Evolutionary conservation across 495 filamentous ascomycete species (phyloP), one percentile per base, ranked within the genome.

Genomic region (Cetradonia linearis): DNA sequence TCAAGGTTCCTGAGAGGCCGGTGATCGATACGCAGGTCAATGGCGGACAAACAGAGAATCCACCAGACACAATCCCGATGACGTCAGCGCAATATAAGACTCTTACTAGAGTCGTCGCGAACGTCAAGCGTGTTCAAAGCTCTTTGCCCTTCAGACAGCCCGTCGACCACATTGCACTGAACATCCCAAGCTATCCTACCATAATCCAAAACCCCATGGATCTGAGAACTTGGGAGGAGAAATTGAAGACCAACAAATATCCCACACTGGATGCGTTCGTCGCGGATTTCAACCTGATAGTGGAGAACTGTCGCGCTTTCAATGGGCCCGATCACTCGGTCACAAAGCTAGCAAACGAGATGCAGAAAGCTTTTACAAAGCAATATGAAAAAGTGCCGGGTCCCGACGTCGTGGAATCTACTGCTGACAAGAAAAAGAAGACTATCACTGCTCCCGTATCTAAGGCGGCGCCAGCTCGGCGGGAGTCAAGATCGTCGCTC

Each of bases 121-220:
- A 84, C 62, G 72, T 90, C 49, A 93, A 92, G 72, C 88, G 91
- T 68, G 87, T 87, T 42, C 85, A 89, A 67, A 82, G 84, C 60
- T 84, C 91, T 14, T 71, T 72, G 5, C 78, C 81, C 37, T 97
- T 96, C 70, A 74, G 77, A 49, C 79, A 83, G 44, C 85, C 94
- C 1, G 93, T 98, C 6, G 83, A 91, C 63, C 73, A 74, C 5
- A 70, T 83, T 18, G 80, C 78, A 36, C 66, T 88, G 59, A 84
- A 83, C 56, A 85, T 89, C 40, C 86, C 86, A 0, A 78, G 74
- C 33, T 98, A 98, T 69, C 75, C 73, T 3, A 76, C 78, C 3
- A 81, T 88, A 63, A 80, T 98, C 62, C 79, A 80, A 25, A 77
- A 83, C 0, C 90, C 91, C 0, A 89, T 92, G 77, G 93, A 96